Evolutionary conservation across 164 flowering plant species (phyloP).

Genomic region (Stephania japonica): DNA sequence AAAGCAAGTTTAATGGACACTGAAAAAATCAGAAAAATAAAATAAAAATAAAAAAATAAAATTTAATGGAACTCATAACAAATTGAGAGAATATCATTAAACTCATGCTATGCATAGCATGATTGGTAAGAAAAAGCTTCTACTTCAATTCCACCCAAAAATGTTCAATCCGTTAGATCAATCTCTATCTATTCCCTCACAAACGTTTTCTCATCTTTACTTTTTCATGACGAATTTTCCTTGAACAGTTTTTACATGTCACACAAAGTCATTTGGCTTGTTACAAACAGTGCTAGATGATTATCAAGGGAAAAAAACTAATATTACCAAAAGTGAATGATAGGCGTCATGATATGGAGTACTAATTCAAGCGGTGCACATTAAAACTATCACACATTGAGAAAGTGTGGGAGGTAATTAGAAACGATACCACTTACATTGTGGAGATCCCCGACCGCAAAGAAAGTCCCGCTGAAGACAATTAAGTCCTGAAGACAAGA

Average conservation of each 20-base stretch:
- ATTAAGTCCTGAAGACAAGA: conserved; percentile 44
- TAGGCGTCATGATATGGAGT: neutral
- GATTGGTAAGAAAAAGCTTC: too few relatives aligned
- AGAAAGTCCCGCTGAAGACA: conserved; percentile 68
- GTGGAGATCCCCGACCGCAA: conserved; percentile 48
- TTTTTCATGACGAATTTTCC: neutral
- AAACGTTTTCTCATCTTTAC: neutral
- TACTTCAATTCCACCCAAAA: too few relatives aligned
- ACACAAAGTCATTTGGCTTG: neutral
- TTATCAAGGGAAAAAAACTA: neutral
- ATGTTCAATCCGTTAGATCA: neutral
- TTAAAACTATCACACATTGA: neutral
- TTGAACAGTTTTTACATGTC: neutral
- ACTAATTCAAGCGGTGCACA: neutral
- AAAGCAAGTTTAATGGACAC: too few relatives aligned
- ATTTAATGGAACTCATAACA: too few relatives aligned
- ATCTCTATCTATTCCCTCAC: neutral
- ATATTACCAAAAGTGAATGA: neutral
- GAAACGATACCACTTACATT: conserved; percentile 36
- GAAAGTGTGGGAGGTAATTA: neutral
- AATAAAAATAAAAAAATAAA: too few relatives aligned
- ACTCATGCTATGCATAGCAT: too few relatives aligned
- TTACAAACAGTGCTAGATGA: neutral
- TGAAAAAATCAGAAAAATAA: too few relatives aligned
- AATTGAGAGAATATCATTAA: too few relatives aligned